Conservation (phyloP, 768 basidiomycete species). For the Tulasnella sp. region DNA sequence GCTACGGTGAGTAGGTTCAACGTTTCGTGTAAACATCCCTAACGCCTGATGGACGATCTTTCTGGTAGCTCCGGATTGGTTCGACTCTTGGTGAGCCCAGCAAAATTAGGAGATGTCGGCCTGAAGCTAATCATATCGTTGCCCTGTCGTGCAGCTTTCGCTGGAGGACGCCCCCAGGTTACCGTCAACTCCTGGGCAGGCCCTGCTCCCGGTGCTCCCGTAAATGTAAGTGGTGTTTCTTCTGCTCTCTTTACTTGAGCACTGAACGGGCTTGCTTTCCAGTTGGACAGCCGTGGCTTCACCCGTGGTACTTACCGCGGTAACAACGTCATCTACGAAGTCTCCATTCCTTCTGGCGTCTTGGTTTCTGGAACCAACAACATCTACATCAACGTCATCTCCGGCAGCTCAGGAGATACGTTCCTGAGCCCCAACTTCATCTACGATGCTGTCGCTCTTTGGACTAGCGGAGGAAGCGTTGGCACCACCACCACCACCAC, state of each 20-base stretch:
- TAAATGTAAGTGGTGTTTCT: not conserved
- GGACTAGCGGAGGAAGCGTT: not conserved
- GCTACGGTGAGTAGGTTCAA: constrained; percentile 40
- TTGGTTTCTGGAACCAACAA: constrained; percentile 46
- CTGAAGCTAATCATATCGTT: constrained; percentile 41
- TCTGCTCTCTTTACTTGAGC: not conserved
- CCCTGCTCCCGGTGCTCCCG: constrained; percentile 41
- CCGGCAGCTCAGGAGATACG: constrained; percentile 44
- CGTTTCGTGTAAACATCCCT: not conserved
- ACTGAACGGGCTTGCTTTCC: constrained; percentile 21
- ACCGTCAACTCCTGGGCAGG: constrained; percentile 48
- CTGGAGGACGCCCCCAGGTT: constrained; percentile 48
- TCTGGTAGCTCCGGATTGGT: not conserved
- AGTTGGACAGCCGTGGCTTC: constrained; percentile 48
- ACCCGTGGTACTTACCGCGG: constrained; percentile 53
- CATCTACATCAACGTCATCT: constrained; percentile 45
- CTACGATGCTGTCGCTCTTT: constrained; percentile 15
- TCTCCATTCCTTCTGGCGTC: constrained; percentile 36
- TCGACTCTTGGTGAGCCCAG: not conserved
- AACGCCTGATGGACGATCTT: not conserved
- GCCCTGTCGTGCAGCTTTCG: constrained; percentile 46
- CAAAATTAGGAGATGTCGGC: too few species aligned
- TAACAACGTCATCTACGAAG: constrained; percentile 3
- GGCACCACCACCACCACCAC: not conserved
- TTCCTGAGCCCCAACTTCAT: constrained; percentile 48